Evolutionary conservation across 73 alveolate genomes (phyloP).

Genomic region (Paramecium sonneborni): DNA sequence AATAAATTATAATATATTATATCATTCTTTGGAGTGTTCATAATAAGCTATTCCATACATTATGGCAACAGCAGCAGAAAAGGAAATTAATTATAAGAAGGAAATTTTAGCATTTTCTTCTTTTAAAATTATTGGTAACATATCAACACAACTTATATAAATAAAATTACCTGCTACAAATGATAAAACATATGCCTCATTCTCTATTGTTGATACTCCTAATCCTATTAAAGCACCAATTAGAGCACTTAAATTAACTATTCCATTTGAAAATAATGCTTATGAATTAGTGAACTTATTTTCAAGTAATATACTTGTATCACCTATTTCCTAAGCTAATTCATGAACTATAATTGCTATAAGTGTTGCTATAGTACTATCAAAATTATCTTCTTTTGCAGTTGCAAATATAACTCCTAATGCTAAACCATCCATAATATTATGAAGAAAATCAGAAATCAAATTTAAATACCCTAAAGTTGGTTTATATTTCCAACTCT

Average conservation of each 20-base stretch:
- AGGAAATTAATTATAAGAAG: not conserved
- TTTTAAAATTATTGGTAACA: slow-evolving; percentile 49
- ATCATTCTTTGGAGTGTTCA: too few species aligned
- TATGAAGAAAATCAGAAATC: slow-evolving; percentile 58
- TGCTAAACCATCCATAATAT: slow-evolving; percentile 65
- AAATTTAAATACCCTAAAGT: slow-evolving; percentile 61
- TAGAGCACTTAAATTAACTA: slow-evolving; percentile 54
- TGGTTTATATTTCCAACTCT: slow-evolving; percentile 54
- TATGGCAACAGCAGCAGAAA: slow-evolving; percentile 32
- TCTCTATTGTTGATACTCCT: slow-evolving; percentile 12
- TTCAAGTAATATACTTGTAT: slow-evolving; percentile 46
- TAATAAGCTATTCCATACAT: slow-evolving; percentile 37
- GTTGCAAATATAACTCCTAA: slow-evolving; percentile 58
- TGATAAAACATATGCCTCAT: not conserved
- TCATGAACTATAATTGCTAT: slow-evolving; percentile 65
- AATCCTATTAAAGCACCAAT: slow-evolving; percentile 60
- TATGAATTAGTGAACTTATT: slow-evolving; percentile 34
- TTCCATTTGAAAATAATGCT: slow-evolving; percentile 55
- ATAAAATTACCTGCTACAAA: slow-evolving; percentile 66
- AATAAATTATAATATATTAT: too few species aligned
- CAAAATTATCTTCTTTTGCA: not conserved
- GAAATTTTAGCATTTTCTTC: slow-evolving; percentile 39
- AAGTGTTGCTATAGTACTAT: slow-evolving; percentile 27
- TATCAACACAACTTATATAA: slow-evolving; percentile 56
- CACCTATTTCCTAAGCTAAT: slow-evolving; percentile 65